Conservation (phyloP, 495 filamentous ascomycete genomes). For the Platismatia glauca region DNA sequence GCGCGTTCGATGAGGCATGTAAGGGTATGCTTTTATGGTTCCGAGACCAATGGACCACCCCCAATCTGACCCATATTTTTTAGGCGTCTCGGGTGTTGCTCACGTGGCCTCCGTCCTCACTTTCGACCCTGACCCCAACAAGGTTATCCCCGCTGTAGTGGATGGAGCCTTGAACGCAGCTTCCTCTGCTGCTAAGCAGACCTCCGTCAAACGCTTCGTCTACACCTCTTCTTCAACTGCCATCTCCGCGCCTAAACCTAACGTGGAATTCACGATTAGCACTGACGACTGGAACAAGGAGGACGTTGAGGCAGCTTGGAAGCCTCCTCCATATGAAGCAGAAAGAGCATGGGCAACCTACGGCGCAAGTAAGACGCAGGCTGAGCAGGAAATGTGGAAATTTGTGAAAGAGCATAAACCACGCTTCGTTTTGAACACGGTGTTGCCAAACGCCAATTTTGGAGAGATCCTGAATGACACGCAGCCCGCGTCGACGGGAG, state of each 20-base stretch:
- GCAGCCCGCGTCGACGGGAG: slow-evolving; percentile 23
- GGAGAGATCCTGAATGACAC: slow-evolving; percentile 30
- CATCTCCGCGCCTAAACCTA: slow-evolving; percentile 14
- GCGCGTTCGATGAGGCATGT: slow-evolving; percentile 36
- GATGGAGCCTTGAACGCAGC: slow-evolving; percentile 34
- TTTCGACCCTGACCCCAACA: slow-evolving; percentile 32
- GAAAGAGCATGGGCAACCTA: slow-evolving; percentile 36
- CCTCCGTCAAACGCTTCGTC: slow-evolving; percentile 43
- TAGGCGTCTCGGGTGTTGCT: background rate
- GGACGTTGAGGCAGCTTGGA: slow-evolving; percentile 36
- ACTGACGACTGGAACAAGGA: slow-evolving; percentile 42
- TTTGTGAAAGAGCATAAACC: slow-evolving; percentile 43
- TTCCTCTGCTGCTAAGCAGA: slow-evolving; percentile 35
- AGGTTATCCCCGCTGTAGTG: slow-evolving; percentile 38
- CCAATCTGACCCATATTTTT: background rate
- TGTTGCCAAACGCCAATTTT: slow-evolving; percentile 40
- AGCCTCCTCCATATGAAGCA: slow-evolving; percentile 30
- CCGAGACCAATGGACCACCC: background rate
- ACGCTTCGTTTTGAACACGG: slow-evolving; percentile 39
- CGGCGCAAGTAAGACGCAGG: slow-evolving; percentile 44
- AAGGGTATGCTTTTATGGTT: slow-evolving; percentile 24
- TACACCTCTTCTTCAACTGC: slow-evolving; percentile 44
- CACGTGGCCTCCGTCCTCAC: slow-evolving; percentile 35
- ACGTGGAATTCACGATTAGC: slow-evolving; percentile 28
- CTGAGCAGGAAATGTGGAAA: slow-evolving; percentile 44